Conservation (phyloP, 176 grass and related monocot genomes). For the Thinopyrum elongatum region DNA sequence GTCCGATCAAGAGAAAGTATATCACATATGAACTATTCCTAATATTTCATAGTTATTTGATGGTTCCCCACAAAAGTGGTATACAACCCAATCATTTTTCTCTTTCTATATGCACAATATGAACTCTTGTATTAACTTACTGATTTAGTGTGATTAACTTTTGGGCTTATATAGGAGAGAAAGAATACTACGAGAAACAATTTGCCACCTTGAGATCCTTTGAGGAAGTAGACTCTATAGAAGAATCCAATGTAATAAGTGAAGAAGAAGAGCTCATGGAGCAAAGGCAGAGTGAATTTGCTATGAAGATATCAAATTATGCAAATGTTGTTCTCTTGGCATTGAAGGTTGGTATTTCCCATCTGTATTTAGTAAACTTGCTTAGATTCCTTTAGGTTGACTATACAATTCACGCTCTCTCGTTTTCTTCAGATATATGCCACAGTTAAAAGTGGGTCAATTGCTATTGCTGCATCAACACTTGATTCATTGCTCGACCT, state of each 20-base stretch:
- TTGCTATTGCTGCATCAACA: constrained; percentile 94
- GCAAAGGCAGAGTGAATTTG: constrained; percentile 83
- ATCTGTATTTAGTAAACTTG: not conserved
- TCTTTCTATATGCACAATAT: not conserved
- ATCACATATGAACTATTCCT: not conserved
- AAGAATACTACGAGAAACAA: constrained; percentile 83
- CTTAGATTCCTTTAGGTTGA: not conserved
- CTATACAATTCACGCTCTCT: not conserved
- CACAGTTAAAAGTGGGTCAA: constrained; percentile 88
- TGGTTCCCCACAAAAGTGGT: not conserved
- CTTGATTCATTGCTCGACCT: constrained; percentile 92
- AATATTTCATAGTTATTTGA: not conserved
- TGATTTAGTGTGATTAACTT: not conserved
- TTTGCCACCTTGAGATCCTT: constrained; percentile 81
- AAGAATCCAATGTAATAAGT: constrained; percentile 48
- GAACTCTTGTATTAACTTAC: not conserved
- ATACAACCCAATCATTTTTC: not conserved
- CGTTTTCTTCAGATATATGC: constrained; percentile 62
- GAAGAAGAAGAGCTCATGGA: constrained; percentile 58
- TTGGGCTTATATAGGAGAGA: constrained; percentile 55
- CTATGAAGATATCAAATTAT: constrained; percentile 92
- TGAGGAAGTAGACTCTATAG: constrained; percentile 70
- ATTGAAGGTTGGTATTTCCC: constrained; percentile 53
- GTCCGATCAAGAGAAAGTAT: not conserved
- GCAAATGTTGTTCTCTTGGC: constrained; percentile 84